phyloP scores from a whole-genome alignment of 306 rosid species.

The Elaeagnus macrophylla region DNA sequence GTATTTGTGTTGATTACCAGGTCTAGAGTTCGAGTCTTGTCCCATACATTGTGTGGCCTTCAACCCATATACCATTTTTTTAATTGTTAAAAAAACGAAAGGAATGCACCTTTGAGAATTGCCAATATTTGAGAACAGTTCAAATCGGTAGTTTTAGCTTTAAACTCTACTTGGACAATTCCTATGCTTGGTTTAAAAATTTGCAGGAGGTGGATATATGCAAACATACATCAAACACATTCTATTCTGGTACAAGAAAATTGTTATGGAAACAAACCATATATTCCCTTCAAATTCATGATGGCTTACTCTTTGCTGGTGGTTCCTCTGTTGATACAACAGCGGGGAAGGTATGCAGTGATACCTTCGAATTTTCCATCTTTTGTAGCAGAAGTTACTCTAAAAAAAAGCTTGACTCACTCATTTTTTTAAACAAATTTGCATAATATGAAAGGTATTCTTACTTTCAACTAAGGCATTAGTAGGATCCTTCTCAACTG shows the following conservation, averaged over 20 bases:
- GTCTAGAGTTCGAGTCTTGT: too few relatives aligned
- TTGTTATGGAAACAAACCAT: constrained; percentile 72
- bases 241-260: constrained; percentile 74
- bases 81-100: too few relatives aligned
- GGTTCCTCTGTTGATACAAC: constrained; percentile 68
- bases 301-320: constrained; percentile 50
- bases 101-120: too few relatives aligned
- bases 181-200: constrained; percentile 1
- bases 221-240: constrained; percentile 39
- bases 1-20: too few relatives aligned
- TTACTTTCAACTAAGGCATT: constrained; percentile 55
- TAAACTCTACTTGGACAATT: not conserved
- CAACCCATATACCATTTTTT: too few relatives aligned
- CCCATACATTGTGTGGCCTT: too few relatives aligned
- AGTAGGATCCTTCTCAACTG: constrained; percentile 59
- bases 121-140: too few relatives aligned
- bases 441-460: constrained; percentile 32
- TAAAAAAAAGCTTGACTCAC: constrained; percentile 4
- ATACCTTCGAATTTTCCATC: constrained; percentile 2
- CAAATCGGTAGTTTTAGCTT: too few relatives aligned
- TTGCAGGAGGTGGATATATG: constrained; percentile 80
- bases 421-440: constrained; percentile 4
- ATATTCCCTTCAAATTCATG: constrained; percentile 58
- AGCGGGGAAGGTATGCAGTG: constrained; percentile 58
- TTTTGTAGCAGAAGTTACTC: not conserved